These are phyloP conservation scores for Trametopsis cervina DNA, from an alignment of 768 basidiomycete species.

Conservation along the genomic window DNA sequence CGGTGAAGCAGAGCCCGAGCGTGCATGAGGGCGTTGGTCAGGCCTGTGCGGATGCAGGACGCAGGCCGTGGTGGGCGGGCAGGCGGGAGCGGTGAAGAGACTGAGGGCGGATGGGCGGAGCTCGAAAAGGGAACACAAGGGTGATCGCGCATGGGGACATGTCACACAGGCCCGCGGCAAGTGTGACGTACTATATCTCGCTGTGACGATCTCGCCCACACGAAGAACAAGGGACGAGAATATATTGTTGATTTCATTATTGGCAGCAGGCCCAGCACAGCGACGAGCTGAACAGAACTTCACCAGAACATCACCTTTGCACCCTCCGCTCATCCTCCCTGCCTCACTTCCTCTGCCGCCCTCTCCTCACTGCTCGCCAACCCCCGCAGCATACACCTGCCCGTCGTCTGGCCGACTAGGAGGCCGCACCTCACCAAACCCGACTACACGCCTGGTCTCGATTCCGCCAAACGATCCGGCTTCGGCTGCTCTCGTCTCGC, in stretches of 20 bases:
- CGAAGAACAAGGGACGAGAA: slow-evolving; percentile 6
- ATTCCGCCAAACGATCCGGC: not conserved
- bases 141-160: no score
- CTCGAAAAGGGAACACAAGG: no score
- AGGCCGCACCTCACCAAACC: slow-evolving; percentile 1
- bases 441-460: not conserved
- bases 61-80: not conserved
- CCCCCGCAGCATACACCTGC: no score
- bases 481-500: not conserved
- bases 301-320: not conserved
- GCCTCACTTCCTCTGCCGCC: not conserved
- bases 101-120: no score
- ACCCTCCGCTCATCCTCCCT: not conserved
- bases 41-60: no score
- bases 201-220: slow-evolving; percentile 7
- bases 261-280: no score
- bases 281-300: not conserved
- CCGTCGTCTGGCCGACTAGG: not conserved
- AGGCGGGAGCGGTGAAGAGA: not conserved
- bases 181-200: slow-evolving; percentile 7
- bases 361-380: not conserved
- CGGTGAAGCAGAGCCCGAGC: no score
- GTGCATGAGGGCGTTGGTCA: no score
- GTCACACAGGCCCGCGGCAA: no score
- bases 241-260: not conserved